phyloP scores from a whole-genome alignment of 495 filamentous ascomycete genomes.

The Talaromyces stipitatus region DNA sequence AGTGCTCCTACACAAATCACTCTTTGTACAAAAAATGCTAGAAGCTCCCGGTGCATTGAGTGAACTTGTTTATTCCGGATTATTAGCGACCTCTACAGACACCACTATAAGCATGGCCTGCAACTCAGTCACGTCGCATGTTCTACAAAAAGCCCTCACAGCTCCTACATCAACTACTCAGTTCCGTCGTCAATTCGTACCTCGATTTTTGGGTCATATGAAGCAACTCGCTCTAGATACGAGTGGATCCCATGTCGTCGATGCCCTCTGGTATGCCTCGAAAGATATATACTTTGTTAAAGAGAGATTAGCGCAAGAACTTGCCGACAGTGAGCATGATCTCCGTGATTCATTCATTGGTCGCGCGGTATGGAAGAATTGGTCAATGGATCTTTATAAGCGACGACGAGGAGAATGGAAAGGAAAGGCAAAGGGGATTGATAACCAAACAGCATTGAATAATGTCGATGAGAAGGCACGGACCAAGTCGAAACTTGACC shows the following conservation, averaged over 20 bases:
- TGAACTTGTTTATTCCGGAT: constrained; percentile 47
- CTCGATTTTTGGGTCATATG: constrained; percentile 50
- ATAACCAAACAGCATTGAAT: constrained; percentile 12
- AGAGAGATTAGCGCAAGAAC: constrained; percentile 58
- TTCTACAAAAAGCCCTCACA: constrained; percentile 63
- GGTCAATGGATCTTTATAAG: constrained; percentile 84
- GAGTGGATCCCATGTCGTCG: constrained; percentile 71
- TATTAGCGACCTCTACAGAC: constrained; percentile 36
- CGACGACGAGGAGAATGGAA: constrained; percentile 63
- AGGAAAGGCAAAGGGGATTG: constrained; percentile 49
- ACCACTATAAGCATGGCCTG: constrained; percentile 42
- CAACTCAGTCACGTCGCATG: constrained; percentile 56
- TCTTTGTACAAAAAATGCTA: constrained; percentile 61
- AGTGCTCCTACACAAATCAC: constrained; percentile 53
- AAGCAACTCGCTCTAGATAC: constrained; percentile 60
- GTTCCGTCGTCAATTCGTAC: constrained; percentile 55
- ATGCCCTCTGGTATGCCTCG: constrained; percentile 64
- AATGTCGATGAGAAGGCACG: constrained; percentile 18
- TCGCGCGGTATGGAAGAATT: constrained; percentile 81
- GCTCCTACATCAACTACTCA: constrained; percentile 46
- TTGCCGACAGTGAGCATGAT: constrained; percentile 50
- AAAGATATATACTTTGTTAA: constrained; percentile 57
- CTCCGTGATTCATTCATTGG: constrained; percentile 71
- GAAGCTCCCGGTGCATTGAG: constrained; percentile 48
- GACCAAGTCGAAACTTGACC: constrained; percentile 39